Evolutionary conservation across 495 filamentous ascomycete genomes (phyloP).

Genomic region (Neurospora sublineolata): DNA sequence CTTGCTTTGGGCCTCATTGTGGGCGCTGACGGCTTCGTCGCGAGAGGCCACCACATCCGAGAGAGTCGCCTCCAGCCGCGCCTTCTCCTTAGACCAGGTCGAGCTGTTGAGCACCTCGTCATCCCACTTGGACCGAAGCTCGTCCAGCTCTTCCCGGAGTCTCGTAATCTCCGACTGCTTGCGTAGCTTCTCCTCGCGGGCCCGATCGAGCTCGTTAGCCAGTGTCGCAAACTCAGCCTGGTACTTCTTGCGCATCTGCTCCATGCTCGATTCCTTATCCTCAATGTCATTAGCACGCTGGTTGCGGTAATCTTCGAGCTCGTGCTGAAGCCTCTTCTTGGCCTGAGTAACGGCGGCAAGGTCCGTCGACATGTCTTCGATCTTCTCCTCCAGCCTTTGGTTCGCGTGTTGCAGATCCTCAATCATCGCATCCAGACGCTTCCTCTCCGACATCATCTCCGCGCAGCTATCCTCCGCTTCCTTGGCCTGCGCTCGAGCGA

Average conservation of each 20-base stretch:
- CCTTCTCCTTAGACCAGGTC: conserved; percentile 97
- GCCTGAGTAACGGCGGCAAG: conserved; percentile 75
- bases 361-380: conserved; percentile 88
- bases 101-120: conserved; percentile 96
- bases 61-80: conserved; percentile 78
- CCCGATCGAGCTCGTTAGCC: conserved; percentile 84
- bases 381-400: conserved; percentile 77
- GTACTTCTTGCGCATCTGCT: conserved; percentile 96
- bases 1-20: conserved; percentile 89
- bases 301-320: conserved; percentile 93
- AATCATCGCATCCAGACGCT: conserved; percentile 75
- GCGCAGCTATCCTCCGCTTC: conserved; percentile 90
- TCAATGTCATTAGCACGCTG: conserved; percentile 93
- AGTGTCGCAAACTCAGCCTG: conserved; percentile 82
- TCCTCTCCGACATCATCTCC: conserved; percentile 81
- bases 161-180: conserved; percentile 55
- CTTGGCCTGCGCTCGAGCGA: conserved; percentile 74
- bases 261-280: conserved; percentile 91
- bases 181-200: conserved; percentile 67
- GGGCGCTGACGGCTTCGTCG: conserved; percentile 83
- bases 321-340: conserved; percentile 91
- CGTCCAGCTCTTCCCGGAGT: conserved; percentile 86
- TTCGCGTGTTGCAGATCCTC: conserved; percentile 86
- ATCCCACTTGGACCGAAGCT: conserved; percentile 94
- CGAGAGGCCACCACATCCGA: conserved; percentile 81